Evolutionary conservation across 805 yeast genomes (phyloP).

Genomic region (Yamadazyma sp.): DNA sequence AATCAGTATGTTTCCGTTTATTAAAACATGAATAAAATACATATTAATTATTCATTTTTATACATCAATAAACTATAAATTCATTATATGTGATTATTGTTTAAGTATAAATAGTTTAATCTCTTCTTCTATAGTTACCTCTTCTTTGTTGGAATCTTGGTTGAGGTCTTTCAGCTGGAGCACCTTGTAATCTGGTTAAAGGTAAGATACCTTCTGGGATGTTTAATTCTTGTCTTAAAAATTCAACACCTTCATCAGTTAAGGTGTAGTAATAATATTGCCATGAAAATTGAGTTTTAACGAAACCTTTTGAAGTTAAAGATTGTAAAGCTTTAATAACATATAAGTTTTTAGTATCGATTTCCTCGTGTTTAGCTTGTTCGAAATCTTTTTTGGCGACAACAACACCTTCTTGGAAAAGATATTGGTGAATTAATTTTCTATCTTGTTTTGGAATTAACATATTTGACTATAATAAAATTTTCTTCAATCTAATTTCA

Average conservation of each 20-base stretch:
- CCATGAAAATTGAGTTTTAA: slow-evolving; percentile 99
- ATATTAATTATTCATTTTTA: slow-evolving; percentile 5
- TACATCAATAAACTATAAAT: too few species aligned
- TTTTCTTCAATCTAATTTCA: neutral
- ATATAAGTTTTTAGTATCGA: slow-evolving; percentile 96
- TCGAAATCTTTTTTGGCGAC: slow-evolving; percentile 99
- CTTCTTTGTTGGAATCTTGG: slow-evolving; percentile 38
- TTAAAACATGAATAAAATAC: slow-evolving; percentile 16
- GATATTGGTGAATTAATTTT: slow-evolving; percentile 98
- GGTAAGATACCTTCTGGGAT: slow-evolving; percentile 99
- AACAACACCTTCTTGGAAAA: slow-evolving; percentile 99
- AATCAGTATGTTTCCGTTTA: slow-evolving; percentile 15
- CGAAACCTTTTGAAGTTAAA: slow-evolving; percentile 97
- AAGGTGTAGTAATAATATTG: slow-evolving; percentile 99
- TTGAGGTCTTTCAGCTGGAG: slow-evolving; percentile 79
- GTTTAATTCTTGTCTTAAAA: slow-evolving; percentile 96
- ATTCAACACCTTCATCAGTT: slow-evolving; percentile 99
- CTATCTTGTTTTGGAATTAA: slow-evolving; percentile 99
- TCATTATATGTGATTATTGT: neutral
- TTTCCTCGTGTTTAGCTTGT: slow-evolving; percentile 97
- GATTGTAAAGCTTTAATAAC: slow-evolving; percentile 99
- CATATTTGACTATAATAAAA: slow-evolving; percentile 47
- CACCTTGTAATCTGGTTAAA: slow-evolving; percentile 93
- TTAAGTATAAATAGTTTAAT: slow-evolving; percentile 23
- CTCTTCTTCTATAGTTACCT: slow-evolving; percentile 63